phyloP scores from a whole-genome alignment of 75 land plant species.

The Pseudotsuga menziesii region DNA sequence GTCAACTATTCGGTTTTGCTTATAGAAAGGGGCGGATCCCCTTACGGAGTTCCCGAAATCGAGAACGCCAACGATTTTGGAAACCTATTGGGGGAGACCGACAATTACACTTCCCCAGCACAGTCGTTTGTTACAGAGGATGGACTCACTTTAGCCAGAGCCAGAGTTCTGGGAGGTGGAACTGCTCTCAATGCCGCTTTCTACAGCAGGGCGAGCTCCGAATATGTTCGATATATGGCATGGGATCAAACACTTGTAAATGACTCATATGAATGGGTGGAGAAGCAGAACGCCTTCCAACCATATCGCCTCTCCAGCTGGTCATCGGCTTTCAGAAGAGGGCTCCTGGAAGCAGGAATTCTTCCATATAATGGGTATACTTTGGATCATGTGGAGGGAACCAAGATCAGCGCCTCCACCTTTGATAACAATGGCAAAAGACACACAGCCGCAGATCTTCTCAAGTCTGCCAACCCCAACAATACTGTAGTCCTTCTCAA shows the following conservation, averaged over 20 bases:
- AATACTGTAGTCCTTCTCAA: slow-evolving; percentile 51
- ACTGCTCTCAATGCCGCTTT: slow-evolving; percentile 78
- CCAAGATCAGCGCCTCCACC: slow-evolving; percentile 33
- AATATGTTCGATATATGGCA: slow-evolving; percentile 29
- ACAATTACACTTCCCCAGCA: slow-evolving; percentile 6
- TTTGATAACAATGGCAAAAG: slow-evolving; percentile 37
- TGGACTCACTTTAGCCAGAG: slow-evolving; percentile 63
- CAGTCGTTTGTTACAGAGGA: slow-evolving; percentile 13
- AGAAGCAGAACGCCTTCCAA: slow-evolving; percentile 12
- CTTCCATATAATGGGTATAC: slow-evolving; percentile 25
- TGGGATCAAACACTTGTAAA: slow-evolving; percentile 64
- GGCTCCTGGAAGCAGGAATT: slow-evolving; percentile 28
- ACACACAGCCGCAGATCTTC: slow-evolving; percentile 80
- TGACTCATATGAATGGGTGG: slow-evolving; percentile 54
- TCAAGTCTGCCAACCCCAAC: slow-evolving; percentile 51
- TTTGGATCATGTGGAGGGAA: slow-evolving; percentile 25
- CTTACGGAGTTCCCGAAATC: slow-evolving; percentile 23
- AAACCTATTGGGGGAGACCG: slow-evolving; percentile 9
- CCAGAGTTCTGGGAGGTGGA: slow-evolving; percentile 87
- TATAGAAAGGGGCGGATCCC: slow-evolving; percentile 24
- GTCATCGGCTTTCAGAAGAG: slow-evolving; percentile 16
- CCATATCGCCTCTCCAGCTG: slow-evolving; percentile 13
- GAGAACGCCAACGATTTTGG: slow-evolving; percentile 13
- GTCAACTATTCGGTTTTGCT: slow-evolving; percentile 31
- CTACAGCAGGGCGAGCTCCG: slow-evolving; percentile 56